Evolutionary conservation across 2,329 filamentous ascomycete genomes (phyloP).

Genomic region (Fusarium sp.): DNA sequence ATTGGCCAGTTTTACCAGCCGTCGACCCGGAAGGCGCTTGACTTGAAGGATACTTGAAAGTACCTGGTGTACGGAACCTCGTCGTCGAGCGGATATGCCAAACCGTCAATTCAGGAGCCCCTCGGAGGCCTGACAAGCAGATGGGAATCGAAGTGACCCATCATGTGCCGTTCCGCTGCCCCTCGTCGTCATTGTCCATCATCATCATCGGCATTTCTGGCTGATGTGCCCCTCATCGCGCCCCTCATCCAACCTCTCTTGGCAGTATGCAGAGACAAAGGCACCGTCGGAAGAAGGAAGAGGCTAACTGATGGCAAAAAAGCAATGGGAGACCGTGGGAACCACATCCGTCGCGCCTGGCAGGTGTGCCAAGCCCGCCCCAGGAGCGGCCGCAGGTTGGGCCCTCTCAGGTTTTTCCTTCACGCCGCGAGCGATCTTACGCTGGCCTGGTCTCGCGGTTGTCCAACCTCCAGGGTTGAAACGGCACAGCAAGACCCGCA

Average conservation of each 20-base stretch:
- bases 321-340: constrained; percentile 9
- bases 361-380: background rate
- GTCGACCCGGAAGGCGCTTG: constrained; percentile 1
- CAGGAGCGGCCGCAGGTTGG: constrained; percentile 14
- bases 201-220: constrained; percentile 28
- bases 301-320: constrained; percentile 19
- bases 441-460: constrained; percentile 1
- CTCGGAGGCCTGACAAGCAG: background rate
- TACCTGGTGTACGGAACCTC: background rate
- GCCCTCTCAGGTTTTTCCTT: constrained; percentile 16
- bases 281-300: constrained; percentile 5
- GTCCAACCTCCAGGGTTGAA: background rate
- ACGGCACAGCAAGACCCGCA: constrained; percentile 7
- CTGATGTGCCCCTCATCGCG: constrained; percentile 4
- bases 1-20: background rate
- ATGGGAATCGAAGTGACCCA: constrained; percentile 4
- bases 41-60: constrained; percentile 1
- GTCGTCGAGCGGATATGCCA: background rate
- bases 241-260: constrained; percentile 11
- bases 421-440: constrained; percentile 5
- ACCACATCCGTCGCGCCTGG: background rate
- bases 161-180: constrained; percentile 2
- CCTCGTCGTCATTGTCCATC: constrained; percentile 31
- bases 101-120: background rate
- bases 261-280: constrained; percentile 8